phyloP scores from a whole-genome alignment of 257 asterid species.

The Fraxinus anomala region DNA sequence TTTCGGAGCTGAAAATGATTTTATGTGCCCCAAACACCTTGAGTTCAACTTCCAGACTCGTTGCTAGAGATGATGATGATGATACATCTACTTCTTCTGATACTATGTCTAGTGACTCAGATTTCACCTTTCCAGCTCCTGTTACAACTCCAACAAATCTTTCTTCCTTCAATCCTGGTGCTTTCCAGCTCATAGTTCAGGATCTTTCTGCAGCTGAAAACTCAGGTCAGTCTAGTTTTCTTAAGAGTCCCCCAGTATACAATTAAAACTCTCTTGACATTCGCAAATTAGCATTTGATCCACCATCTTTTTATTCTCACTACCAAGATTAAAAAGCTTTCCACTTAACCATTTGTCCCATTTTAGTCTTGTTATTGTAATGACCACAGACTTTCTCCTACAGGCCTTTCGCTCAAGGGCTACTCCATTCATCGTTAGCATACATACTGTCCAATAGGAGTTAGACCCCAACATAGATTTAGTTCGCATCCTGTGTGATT shows the following conservation, averaged over 20 bases:
- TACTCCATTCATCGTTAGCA: too few relatives aligned
- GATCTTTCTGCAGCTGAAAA: constrained; percentile 84
- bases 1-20: constrained; percentile 94
- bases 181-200: constrained; percentile 90
- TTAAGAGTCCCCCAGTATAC: constrained; percentile 35
- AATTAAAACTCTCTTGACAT: constrained; percentile 29
- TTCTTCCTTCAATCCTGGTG: constrained; percentile 66
- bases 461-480: too few relatives aligned
- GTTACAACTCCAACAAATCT: constrained; percentile 64
- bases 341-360: constrained; percentile 30
- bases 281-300: constrained; percentile 35
- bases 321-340: constrained; percentile 23
- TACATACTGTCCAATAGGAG: too few relatives aligned
- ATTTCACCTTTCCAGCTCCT: constrained; percentile 92
- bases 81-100: constrained; percentile 73
- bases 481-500: too few relatives aligned
- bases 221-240: constrained; percentile 83
- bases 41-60: constrained; percentile 64
- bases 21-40: constrained; percentile 69
- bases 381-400: too few relatives aligned
- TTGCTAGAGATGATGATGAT: constrained; percentile 69
- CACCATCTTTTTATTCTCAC: constrained; percentile 31
- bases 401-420: too few relatives aligned
- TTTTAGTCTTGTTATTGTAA: constrained; percentile 21
- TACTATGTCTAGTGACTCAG: constrained; percentile 76